Percentiles rank a stretch among this genome's conserved stretches.
Conservation (phyloP, 2,329 filamentous ascomycete genomes). For the Plectosphaerella plurivora region DNA sequence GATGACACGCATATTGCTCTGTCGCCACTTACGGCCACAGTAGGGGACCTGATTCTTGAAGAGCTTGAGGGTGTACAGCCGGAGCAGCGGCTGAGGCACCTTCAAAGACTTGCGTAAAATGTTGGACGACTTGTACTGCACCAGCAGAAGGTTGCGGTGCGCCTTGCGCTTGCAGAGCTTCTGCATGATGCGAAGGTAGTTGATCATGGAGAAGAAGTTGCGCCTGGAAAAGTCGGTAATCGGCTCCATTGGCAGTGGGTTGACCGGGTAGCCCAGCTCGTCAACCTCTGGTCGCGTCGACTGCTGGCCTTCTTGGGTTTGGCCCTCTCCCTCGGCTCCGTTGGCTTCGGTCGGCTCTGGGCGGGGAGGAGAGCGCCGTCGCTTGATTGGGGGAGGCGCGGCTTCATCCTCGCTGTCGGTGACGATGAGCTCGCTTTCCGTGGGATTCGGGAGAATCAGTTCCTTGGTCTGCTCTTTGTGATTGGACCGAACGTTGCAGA, state of each 20-base stretch:
- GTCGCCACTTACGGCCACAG: conserved; percentile 96
- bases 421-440: conserved; percentile 24
- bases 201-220: conserved; percentile 93
- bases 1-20: conserved; percentile 97
- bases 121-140: conserved; percentile 91
- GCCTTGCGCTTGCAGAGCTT: conserved; percentile 96
- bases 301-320: conserved; percentile 25
- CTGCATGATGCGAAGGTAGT: conserved; percentile 92
- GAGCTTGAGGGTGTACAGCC: conserved; percentile 92
- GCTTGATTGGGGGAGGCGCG: conserved; percentile 75
- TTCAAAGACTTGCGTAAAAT: conserved; percentile 90
- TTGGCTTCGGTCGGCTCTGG: conserved; percentile 21
- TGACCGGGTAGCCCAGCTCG: conserved; percentile 78
- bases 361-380: conserved; percentile 43
- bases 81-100: conserved; percentile 79
- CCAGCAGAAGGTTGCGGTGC: conserved; percentile 87
- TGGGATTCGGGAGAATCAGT: conserved; percentile 13
- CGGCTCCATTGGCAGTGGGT: conserved; percentile 64
- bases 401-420: conserved; percentile 69
- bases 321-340: conserved; percentile 13
- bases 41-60: conserved; percentile 99
- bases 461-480: conserved; percentile 27
- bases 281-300: conserved; percentile 62
- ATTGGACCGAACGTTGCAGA: conserved; percentile 69
- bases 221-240: conserved; percentile 90